A percentile compares a stretch with the other conserved stretches of the same genome.
phyloP scores from a whole-genome alignment of 2,329 filamentous ascomycete genomes.

The Phaeophleospora eucalypticola region DNA sequence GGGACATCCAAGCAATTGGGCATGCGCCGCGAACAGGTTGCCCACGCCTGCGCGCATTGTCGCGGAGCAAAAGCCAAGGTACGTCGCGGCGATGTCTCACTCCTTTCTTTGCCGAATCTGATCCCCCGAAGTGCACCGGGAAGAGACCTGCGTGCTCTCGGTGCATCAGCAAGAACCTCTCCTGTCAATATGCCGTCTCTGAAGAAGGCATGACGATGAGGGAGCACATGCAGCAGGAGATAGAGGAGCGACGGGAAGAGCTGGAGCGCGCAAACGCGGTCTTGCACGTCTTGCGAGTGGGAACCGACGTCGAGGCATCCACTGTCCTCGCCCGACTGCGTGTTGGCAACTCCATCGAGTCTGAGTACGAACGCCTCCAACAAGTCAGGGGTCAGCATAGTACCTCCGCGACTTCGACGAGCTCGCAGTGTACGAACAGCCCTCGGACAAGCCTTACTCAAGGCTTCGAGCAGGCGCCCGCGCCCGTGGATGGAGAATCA shows the following conservation, averaged over 20 bases:
- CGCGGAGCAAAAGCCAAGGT: no score
- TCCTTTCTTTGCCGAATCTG: no score
- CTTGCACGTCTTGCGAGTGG: background rate
- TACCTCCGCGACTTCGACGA: no score
- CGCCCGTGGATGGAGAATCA: no score
- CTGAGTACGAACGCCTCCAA: background rate
- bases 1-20: no score
- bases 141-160: background rate
- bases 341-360: background rate
- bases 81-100: no score
- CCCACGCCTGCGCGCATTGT: no score
- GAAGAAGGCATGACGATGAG: background rate
- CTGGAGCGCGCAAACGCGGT: background rate
- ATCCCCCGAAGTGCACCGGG: background rate
- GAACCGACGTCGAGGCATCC: background rate
- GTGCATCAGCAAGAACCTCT: background rate
- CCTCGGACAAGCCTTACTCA: no score
- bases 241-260: background rate
- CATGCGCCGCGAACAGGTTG: no score
- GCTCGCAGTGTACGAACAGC: no score
- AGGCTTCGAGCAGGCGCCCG: no score
- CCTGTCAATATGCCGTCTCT: background rate
- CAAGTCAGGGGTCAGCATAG: background rate
- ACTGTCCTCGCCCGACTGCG: background rate
- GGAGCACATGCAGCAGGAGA: background rate